Evolutionary conservation across 305 asterid genomes (phyloP).

Genomic region (Fraxinus sp.): DNA sequence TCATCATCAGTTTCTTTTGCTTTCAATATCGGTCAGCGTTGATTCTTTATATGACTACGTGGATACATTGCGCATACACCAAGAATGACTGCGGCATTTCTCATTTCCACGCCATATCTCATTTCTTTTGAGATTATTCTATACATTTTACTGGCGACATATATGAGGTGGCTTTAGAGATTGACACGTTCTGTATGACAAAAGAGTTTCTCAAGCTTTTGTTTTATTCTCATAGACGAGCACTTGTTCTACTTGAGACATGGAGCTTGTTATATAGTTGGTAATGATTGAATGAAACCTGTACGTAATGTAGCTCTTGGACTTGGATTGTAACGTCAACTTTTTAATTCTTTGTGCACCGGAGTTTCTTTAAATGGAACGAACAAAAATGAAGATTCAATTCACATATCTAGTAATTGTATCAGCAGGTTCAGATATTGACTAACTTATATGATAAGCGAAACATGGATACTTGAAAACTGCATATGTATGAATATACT

Average conservation of each 20-base stretch:
- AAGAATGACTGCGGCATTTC: constrained; percentile 10
- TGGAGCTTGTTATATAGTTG: neutral
- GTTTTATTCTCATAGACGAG: neutral
- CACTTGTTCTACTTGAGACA: neutral
- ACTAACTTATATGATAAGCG: neutral
- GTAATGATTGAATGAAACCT: neutral
- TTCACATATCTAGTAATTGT: neutral
- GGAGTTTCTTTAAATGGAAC: neutral
- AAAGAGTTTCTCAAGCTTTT: neutral
- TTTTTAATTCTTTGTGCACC: neutral
- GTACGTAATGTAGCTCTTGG: neutral
- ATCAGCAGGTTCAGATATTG: neutral
- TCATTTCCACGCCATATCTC: neutral
- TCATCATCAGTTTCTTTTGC: neutral
- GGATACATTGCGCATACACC: neutral
- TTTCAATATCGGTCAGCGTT: neutral
- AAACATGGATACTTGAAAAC: constrained; percentile 9
- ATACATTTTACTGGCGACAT: neutral
- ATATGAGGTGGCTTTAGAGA: neutral
- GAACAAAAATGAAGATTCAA: neutral
- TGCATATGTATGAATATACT: neutral
- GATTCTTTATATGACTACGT: neutral
- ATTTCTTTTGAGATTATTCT: constrained; percentile 7
- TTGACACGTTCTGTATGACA: constrained; percentile 1
- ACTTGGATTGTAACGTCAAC: constrained; percentile 11